These are phyloP conservation scores for Rhodomyrtus psidioides DNA, from an alignment of 441 rosid genomes.

Conservation along the genomic window DNA sequence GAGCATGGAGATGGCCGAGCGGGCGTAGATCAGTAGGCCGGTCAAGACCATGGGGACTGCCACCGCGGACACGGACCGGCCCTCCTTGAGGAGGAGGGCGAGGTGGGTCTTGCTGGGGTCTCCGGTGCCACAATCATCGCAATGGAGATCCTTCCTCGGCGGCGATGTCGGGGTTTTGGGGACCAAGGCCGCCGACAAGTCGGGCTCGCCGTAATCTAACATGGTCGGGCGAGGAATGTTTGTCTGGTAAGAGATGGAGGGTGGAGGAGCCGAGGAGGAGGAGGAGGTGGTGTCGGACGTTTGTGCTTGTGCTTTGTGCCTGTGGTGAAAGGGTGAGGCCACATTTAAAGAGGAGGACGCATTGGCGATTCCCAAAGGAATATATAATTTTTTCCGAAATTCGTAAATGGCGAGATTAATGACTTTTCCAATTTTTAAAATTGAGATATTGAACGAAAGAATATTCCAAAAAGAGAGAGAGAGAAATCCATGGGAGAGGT, in stretches of 20 bases:
- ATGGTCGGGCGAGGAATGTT: not conserved
- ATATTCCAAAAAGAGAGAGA: not conserved
- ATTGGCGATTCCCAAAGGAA: not conserved
- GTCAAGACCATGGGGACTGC: conserved; percentile 6
- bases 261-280: not conserved
- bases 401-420: not conserved
- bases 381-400: not conserved
- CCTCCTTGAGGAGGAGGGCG: not conserved
- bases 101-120: not conserved
- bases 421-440: not conserved
- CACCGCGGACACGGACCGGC: not conserved
- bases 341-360: not conserved
- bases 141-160: not conserved
- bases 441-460: not conserved
- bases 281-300: not conserved
- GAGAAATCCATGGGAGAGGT: not conserved
- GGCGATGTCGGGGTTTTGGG: not conserved
- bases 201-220: not conserved
- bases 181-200: not conserved
- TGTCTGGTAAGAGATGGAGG: not conserved
- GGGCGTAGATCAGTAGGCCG: conserved; percentile 2
- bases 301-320: too few relatives aligned
- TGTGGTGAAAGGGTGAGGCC: not conserved
- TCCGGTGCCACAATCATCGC: not conserved
- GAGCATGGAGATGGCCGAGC: conserved; percentile 9